Evolutionary conservation across 768 basidiomycete species (phyloP).

Genomic region (Tulasnella sp.): DNA sequence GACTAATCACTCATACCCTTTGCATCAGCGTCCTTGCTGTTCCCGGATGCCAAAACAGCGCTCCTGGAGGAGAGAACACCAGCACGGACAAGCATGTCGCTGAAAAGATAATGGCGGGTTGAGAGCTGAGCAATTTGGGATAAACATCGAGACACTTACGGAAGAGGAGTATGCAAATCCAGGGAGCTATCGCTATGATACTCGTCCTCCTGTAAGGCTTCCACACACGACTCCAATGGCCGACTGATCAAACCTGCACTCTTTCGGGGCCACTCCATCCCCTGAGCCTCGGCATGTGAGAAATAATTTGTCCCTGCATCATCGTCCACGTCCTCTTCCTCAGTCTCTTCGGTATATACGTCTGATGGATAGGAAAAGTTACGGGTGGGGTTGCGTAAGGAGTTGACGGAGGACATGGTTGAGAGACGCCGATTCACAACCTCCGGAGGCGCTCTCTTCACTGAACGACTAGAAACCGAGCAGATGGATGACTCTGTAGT

Average conservation of each 20-base stretch:
- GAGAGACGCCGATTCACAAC: conserved; percentile 14
- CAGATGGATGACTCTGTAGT: not conserved
- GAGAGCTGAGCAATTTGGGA: not conserved
- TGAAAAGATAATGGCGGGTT: not conserved
- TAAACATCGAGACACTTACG: conserved; percentile 18
- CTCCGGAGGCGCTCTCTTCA: not conserved
- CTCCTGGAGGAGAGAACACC: conserved; percentile 29
- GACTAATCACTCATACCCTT: not conserved
- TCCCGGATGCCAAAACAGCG: not conserved
- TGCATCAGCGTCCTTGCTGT: not conserved
- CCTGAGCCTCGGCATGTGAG: not conserved
- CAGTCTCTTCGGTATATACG: not conserved
- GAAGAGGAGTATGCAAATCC: conserved; percentile 30
- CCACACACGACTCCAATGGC: not conserved
- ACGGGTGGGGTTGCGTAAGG: not conserved
- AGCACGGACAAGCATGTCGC: conserved; percentile 27
- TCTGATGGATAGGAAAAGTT: conserved; percentile 23
- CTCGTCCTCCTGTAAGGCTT: conserved; percentile 16
- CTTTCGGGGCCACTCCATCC: not conserved
- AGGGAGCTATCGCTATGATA: conserved; percentile 28
- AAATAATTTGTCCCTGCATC: conserved; percentile 5
- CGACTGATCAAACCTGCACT: not conserved
- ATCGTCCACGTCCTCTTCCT: not conserved
- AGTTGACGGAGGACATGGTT: conserved; percentile 15
- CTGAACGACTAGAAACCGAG: not conserved